Evolutionary conservation across 345 rosid genomes (phyloP).

Genomic region (Sonneratia alba): DNA sequence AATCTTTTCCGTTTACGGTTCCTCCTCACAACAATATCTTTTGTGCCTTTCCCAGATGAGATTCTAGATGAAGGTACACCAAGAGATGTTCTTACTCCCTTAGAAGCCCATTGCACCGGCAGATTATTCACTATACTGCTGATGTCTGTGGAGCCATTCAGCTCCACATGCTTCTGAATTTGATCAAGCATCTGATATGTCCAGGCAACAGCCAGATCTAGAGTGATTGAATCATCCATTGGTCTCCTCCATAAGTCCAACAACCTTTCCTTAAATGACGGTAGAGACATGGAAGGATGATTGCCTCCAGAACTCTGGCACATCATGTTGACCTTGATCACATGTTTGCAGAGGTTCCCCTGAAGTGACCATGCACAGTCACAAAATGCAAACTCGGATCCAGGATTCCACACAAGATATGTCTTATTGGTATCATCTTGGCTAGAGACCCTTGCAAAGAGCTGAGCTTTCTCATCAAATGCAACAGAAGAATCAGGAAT

Average conservation of each 20-base stretch:
- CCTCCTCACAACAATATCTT: constrained; percentile 18
- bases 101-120: background rate
- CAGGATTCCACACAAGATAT: constrained; percentile 83
- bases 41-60: constrained; percentile 21
- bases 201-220: constrained; percentile 75
- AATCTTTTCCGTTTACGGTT: constrained; percentile 39
- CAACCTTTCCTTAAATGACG: constrained; percentile 46
- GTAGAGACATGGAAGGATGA: constrained; percentile 57
- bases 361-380: constrained; percentile 88
- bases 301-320: constrained; percentile 34
- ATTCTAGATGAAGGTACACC: constrained; percentile 59
- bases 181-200: constrained; percentile 68
- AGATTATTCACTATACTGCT: constrained; percentile 35
- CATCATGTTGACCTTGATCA: constrained; percentile 68
- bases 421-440: constrained; percentile 39
- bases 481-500: constrained; percentile 73
- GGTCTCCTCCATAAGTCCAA: constrained; percentile 50
- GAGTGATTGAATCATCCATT: constrained; percentile 57
- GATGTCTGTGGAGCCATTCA: constrained; percentile 45
- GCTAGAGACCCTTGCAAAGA: constrained; percentile 63
- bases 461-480: constrained; percentile 36
- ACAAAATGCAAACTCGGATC: constrained; percentile 85
- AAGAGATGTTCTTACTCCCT: constrained; percentile 16
- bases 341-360: constrained; percentile 94
- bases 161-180: constrained; percentile 59